Conservation (phyloP, 768 basidiomycete species). For the Suillus placidus region DNA sequence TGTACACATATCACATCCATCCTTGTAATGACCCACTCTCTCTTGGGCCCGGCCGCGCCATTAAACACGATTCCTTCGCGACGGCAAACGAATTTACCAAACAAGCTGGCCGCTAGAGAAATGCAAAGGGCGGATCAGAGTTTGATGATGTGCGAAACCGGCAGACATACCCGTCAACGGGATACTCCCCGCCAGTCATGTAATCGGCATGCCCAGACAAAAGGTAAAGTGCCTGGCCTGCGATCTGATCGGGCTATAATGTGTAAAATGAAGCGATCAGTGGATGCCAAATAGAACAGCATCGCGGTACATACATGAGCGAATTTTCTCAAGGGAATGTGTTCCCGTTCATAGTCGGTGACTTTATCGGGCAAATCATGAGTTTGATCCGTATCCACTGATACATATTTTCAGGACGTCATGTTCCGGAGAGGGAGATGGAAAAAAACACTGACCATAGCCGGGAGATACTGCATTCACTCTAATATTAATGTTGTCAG, state of each 20-base stretch:
- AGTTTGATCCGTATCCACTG: slow-evolving; percentile 65
- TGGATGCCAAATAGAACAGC: background rate
- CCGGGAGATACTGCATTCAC: slow-evolving; percentile 68
- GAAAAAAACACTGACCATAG: slow-evolving; percentile 40
- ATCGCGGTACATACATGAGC: slow-evolving; percentile 43
- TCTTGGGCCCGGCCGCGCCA: background rate
- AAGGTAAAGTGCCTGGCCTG: slow-evolving; percentile 55
- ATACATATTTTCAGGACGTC: background rate
- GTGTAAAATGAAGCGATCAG: background rate
- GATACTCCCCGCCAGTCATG: slow-evolving; percentile 61
- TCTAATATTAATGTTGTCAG: slow-evolving; percentile 55
- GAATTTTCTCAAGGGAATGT: slow-evolving; percentile 58
- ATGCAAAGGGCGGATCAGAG: background rate
- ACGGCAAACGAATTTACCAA: slow-evolving; percentile 24
- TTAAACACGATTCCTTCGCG: background rate
- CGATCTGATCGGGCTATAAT: slow-evolving; percentile 56
- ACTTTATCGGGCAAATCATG: slow-evolving; percentile 52
- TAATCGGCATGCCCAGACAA: slow-evolving; percentile 55
- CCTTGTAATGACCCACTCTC: background rate
- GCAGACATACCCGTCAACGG: slow-evolving; percentile 54
- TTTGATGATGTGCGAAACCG: background rate
- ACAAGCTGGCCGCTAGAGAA: slow-evolving; percentile 32
- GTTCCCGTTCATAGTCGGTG: slow-evolving; percentile 48
- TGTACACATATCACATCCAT: background rate
- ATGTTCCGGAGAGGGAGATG: background rate